Evolutionary conservation across 345 rosid species (phyloP).

Genomic region (Psidium friedrichsthalianum): DNA sequence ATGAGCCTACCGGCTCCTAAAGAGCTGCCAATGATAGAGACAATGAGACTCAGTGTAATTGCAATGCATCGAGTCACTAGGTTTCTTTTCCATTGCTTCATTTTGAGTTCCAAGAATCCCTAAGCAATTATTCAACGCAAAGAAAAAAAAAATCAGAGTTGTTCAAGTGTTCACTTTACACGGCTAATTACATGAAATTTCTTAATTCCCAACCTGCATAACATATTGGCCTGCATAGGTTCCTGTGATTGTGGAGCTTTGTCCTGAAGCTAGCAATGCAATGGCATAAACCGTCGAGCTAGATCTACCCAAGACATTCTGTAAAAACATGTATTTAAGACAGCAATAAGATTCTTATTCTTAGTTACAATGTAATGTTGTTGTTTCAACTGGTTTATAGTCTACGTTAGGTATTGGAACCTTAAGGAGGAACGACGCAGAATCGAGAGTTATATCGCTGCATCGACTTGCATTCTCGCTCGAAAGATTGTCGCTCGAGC

Average conservation of each 20-base stretch:
- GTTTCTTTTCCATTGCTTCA: conserved; percentile 50
- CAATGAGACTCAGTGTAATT: conserved; percentile 52
- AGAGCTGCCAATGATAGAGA: conserved; percentile 47
- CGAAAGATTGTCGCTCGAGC: no score
- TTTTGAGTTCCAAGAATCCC: conserved; percentile 59
- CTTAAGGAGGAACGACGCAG: conserved; percentile 72
- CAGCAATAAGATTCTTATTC: no score
- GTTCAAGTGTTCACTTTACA: no score
- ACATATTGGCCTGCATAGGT: conserved; percentile 63
- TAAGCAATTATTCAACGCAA: background rate
- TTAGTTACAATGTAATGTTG: background rate
- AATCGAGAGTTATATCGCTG: conserved; percentile 40
- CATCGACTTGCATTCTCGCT: conserved; percentile 13
- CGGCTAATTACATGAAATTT: background rate
- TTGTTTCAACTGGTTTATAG: background rate
- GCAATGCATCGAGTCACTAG: conserved; percentile 50
- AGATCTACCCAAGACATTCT: conserved; percentile 60
- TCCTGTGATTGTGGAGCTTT: conserved; percentile 58
- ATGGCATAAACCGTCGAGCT: conserved; percentile 45
- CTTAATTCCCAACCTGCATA: conserved; percentile 35
- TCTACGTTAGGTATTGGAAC: background rate
- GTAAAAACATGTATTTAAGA: background rate
- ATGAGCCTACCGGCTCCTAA: conserved; percentile 48
- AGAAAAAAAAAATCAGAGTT: background rate
- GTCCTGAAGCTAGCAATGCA: conserved; percentile 64